Conservation (phyloP, 1,284 basidiomycete species). For the Melampsora occidentalis region DNA sequence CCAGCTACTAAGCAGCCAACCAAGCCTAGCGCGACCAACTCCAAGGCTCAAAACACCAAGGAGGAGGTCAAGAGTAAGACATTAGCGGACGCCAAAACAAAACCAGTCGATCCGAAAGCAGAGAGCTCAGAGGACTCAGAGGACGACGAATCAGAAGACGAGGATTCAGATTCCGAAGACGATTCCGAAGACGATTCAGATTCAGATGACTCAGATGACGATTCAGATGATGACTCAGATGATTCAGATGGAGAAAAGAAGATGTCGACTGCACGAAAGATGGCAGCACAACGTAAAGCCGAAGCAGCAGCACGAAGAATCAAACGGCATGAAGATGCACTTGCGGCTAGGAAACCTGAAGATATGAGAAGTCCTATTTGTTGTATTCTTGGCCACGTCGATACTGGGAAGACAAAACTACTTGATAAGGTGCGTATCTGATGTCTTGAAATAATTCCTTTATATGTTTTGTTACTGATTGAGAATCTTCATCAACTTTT, state of each 20-base stretch:
- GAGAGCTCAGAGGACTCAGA: constrained; percentile 45
- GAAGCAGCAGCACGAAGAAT: constrained; percentile 76
- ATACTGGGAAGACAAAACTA: constrained; percentile 98
- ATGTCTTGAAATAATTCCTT: constrained; percentile 12
- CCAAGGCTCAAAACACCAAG: constrained; percentile 53
- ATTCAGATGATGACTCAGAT: constrained; percentile 61
- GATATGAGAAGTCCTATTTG: constrained; percentile 94
- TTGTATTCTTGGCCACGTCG: constrained; percentile 98
- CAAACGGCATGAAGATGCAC: constrained; percentile 78
- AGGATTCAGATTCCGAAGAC: constrained; percentile 51
- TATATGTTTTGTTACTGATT: background rate
- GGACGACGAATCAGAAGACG: constrained; percentile 54
- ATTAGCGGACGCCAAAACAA: constrained; percentile 48
- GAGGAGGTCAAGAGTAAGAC: constrained; percentile 49
- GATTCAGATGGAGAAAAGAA: constrained; percentile 57
- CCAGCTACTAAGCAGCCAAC: constrained; percentile 30
- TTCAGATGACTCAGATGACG: constrained; percentile 58
- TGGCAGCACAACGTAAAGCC: constrained; percentile 73
- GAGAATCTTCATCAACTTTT: constrained; percentile 17
- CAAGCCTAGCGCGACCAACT: constrained; percentile 34
- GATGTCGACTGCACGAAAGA: constrained; percentile 56
- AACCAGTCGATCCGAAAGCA: constrained; percentile 12
- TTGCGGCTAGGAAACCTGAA: constrained; percentile 83
- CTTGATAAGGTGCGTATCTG: constrained; percentile 76
- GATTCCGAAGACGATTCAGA: constrained; percentile 54